Evolutionary conservation across 257 asterid species (phyloP).

Genomic region (Anisodus acutangulus): DNA sequence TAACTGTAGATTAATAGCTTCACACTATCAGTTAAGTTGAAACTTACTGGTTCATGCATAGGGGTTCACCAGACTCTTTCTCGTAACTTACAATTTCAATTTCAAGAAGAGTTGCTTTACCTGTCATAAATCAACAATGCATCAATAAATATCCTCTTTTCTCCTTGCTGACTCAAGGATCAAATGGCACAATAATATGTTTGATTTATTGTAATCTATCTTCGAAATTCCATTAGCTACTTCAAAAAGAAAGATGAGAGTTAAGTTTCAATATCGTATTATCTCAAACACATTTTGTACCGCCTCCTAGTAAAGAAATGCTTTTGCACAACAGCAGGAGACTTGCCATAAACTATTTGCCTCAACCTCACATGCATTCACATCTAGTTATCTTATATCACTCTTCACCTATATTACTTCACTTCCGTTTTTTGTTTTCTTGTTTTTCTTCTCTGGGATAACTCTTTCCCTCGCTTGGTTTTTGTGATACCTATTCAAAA

Average conservation of each 20-base stretch:
- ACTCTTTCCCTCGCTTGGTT: not conserved
- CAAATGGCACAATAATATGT: not conserved
- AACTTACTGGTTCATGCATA: conserved; percentile 86
- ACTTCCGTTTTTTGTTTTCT: not conserved
- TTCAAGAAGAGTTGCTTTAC: conserved; percentile 83
- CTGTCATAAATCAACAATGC: conserved; percentile 49
- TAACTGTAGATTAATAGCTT: conserved; percentile 24
- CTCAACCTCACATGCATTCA: not conserved
- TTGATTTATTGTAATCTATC: not conserved
- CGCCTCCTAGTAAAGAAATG: not conserved
- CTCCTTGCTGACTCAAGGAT: not conserved
- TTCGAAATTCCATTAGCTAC: not conserved
- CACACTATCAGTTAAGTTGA: conserved; percentile 18
- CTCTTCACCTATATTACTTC: not conserved
- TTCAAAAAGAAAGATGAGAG: not conserved
- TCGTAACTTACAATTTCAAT: conserved; percentile 68
- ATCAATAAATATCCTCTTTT: not conserved
- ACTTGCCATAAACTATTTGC: not conserved
- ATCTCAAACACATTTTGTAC: not conserved
- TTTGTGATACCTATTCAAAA: conserved; percentile 22
- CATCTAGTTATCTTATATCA: not conserved
- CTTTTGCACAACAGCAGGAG: not conserved
- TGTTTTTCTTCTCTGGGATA: not conserved
- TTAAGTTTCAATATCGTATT: not conserved
- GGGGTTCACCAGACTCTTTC: conserved; percentile 67